A percentile compares a stretch with the other conserved stretches of the same genome.
Conservation (phyloP, 441 rosid species). For the Kokia cookei region DNA sequence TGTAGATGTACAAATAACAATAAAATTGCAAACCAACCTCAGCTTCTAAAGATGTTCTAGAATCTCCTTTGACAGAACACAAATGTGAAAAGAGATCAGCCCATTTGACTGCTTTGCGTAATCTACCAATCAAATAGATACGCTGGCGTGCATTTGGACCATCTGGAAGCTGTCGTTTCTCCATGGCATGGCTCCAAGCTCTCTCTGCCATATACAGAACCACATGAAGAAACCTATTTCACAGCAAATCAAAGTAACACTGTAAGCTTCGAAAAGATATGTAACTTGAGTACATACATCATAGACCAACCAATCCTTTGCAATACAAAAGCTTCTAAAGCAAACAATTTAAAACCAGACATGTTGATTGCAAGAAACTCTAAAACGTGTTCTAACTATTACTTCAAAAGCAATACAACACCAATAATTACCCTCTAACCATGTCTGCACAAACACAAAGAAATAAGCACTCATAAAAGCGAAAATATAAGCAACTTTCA, state of each 20-base stretch:
- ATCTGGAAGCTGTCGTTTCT: conserved; percentile 92
- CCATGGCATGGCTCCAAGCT: conserved; percentile 99
- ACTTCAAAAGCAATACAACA: not conserved
- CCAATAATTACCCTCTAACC: not conserved
- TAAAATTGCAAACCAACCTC: conserved; percentile 46
- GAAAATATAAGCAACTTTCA: not conserved
- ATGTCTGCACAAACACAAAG: not conserved
- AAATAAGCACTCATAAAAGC: not conserved
- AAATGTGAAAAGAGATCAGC: conserved; percentile 72
- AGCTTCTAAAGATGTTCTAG: conserved; percentile 89
- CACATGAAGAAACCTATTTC: conserved; percentile 81
- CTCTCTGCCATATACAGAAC: conserved; percentile 91
- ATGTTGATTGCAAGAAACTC: not conserved
- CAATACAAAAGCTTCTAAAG: not conserved
- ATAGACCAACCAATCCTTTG: not conserved
- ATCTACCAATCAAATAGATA: conserved; percentile 83
- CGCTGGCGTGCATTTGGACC: conserved; percentile 91
- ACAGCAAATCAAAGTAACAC: conserved; percentile 5
- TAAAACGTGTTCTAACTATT: not conserved
- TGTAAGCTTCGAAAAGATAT: not conserved
- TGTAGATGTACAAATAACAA: not conserved
- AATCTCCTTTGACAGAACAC: conserved; percentile 79
- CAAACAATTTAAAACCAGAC: not conserved
- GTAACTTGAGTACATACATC: not conserved
- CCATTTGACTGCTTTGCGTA: conserved; percentile 97